Evolutionary conservation across 805 yeast species (phyloP).

Genomic region (Pichia californica): DNA sequence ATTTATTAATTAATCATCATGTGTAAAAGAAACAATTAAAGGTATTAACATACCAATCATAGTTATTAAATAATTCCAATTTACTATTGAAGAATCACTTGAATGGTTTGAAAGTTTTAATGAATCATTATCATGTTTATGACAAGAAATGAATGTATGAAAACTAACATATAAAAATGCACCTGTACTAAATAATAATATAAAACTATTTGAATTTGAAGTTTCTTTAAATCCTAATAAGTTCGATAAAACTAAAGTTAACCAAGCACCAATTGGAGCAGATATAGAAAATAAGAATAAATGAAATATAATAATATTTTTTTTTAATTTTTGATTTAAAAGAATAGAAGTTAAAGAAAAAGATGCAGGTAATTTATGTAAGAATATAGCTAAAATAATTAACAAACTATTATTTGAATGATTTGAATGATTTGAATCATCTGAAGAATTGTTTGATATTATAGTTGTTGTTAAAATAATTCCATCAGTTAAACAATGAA

Average conservation of each 20-base stretch:
- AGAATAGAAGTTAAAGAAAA: slow-evolving; percentile 59
- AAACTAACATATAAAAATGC: slow-evolving; percentile 66
- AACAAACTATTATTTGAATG: slow-evolving; percentile 22
- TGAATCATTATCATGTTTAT: slow-evolving; percentile 19
- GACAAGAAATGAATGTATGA: slow-evolving; percentile 42
- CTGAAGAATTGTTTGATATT: slow-evolving; percentile 27
- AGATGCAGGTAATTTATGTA: slow-evolving; percentile 72
- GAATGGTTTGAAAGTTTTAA: too few species aligned
- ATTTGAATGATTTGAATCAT: slow-evolving; percentile 13
- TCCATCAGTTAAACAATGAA: slow-evolving; percentile 71
- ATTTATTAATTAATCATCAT: slow-evolving; percentile 14
- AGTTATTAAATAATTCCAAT: slow-evolving; percentile 16
- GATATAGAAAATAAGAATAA: slow-evolving; percentile 46
- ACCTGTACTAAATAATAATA: slow-evolving; percentile 63
- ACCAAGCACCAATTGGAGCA: slow-evolving; percentile 57
- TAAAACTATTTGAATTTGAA: slow-evolving; percentile 38
- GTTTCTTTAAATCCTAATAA: slow-evolving; percentile 17
- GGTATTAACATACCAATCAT: slow-evolving; percentile 28
- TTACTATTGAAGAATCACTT: background rate
- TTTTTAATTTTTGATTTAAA: slow-evolving; percentile 29
- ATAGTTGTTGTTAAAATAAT: slow-evolving; percentile 54
- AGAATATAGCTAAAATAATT: slow-evolving; percentile 53
- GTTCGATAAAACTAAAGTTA: slow-evolving; percentile 33
- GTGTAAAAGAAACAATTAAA: slow-evolving; percentile 19
- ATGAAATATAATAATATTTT: slow-evolving; percentile 36